Evolutionary conservation across 2,329 filamentous ascomycete genomes (phyloP), one percentile per base, ranked within the genome.

Genomic region (Ascochyta clinopodiicola): DNA sequence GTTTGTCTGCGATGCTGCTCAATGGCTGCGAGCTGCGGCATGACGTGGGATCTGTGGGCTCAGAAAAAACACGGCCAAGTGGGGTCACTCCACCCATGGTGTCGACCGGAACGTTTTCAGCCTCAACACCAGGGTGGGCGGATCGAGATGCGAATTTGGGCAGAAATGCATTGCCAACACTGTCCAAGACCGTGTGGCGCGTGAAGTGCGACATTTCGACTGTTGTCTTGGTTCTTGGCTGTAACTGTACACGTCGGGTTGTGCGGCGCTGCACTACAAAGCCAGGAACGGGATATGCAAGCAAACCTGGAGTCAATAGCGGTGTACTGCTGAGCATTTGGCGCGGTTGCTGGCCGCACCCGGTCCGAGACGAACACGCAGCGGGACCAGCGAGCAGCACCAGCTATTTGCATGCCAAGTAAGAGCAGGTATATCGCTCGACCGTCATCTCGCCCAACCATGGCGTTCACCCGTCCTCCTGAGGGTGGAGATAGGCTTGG

Each of bases 21-120:
- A 56, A 46, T 46, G 46, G 46, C 46, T 51, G 52, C 46, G 27
- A 50, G 46, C 42, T 56, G 46, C 46, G 43, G 31, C 42, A 57
- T 57, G 54, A 57, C 54, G 54, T 57, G 54, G 54, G 37, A 38
- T 36, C 31, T 54, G 38, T 44, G 22, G 22, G 25, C 39, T 43
- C 44, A 39, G 31, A 44, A 56, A 52, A 35, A 44, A 40, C 25
- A n/a, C 21, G 32, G 34, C 40, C 37, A 48, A 43, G 52, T 56
- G 52, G 52, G 52, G 52, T 50, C 45, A 56, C 45, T 29, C 38
- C 47, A 52, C 48, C 48, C 43, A 49, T 21, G 32, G 32, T 31
- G 43, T 43, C 36, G 37, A 31, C 46, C 50, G 31, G 49, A 52
- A 46, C 38, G 17, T 43, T 55, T 46, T 56, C 42, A 56, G 52